Evolutionary conservation across 352 stramenopile genomes (phyloP).

Genomic region (Phytophthora multivora): DNA sequence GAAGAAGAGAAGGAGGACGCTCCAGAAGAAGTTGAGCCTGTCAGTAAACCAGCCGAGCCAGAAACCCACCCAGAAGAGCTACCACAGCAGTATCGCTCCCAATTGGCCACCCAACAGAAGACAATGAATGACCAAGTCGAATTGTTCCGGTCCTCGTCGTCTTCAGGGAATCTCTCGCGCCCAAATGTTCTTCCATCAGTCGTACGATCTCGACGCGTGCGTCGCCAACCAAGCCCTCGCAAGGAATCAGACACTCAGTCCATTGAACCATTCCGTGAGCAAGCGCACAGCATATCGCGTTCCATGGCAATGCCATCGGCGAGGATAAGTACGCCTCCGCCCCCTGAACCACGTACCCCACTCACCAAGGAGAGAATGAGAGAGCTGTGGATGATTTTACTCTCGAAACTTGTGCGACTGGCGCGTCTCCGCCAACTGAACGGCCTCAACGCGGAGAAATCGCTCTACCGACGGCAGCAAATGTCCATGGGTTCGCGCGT

Average conservation of each 20-base stretch:
- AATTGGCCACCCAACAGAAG: constrained; percentile 36
- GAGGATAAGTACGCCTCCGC: background rate
- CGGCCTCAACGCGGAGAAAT: constrained; percentile 50
- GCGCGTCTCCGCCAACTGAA: constrained; percentile 59
- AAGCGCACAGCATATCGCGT: background rate
- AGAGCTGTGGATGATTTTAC: constrained; percentile 52
- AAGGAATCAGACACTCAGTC: constrained; percentile 27
- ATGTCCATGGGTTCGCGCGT: constrained; percentile 70
- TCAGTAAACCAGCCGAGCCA: constrained; percentile 4
- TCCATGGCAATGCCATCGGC: constrained; percentile 2
- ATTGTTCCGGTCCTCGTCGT: constrained; percentile 30
- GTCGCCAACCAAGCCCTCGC: constrained; percentile 29
- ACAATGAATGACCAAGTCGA: constrained; percentile 30
- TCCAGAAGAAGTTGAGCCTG: background rate
- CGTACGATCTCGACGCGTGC: constrained; percentile 43
- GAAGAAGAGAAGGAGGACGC: background rate
- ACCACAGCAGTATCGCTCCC: constrained; percentile 28
- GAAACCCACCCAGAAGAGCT: constrained; percentile 14
- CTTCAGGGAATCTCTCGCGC: constrained; percentile 7
- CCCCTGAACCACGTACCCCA: constrained; percentile 22
- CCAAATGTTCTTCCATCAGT: constrained; percentile 13
- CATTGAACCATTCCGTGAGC: background rate
- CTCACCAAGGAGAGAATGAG: constrained; percentile 46
- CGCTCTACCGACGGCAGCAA: constrained; percentile 62
- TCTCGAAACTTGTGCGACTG: constrained; percentile 59